Evolutionary conservation across 2,329 filamentous ascomycete genomes (phyloP), one percentile per base, ranked within the genome.

Genomic region (Cladosporium oxysporum): DNA sequence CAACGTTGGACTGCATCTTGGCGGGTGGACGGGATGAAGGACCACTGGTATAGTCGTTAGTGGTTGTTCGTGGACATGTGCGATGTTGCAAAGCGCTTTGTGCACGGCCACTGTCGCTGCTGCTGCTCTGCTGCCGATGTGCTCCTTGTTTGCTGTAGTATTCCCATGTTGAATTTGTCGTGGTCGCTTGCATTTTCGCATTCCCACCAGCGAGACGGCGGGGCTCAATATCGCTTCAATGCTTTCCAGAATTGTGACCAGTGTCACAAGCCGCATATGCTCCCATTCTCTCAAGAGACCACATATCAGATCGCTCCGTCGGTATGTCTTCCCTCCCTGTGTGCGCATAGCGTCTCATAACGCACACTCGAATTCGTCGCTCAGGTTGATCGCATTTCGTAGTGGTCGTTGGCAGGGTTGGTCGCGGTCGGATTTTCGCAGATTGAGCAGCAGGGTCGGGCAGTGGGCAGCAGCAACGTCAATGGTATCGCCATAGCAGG

Each of bases 1-100:
- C 68, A 37, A 60, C 58, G 55, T 60, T 59, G 55, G 63, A 65
- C 63, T 65, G 63, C 63, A 65, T 65, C 33, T 65, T 65, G 63
- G 63, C 63, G 63, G 63, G 63, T 59, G 63, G 61, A 63, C 61
- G 50, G 61, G 61, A 63, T 63, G 61, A 63, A 52, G 53, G 61
- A 63, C 61, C 61, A 63, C 61, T 63, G 61, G 50, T 49, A 57
- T 16, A 31, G 18, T 26, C 16, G 26, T 63, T 63, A 63, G 61
- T 63, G 23, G 33, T 41, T 63, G 23, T 44, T 55, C 61, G 11
- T 23, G 10, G n/a, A 47, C 21, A 21, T 31, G 59, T 53, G 6
- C 31, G 50, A 16, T 44, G 8, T 21, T 63, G 50, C 28, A 11
- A n/a, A 57, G 50, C 37, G 26, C 44, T 12, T 26, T 26, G 35